Conservation (phyloP, 31 red algal species). For the Pterothamnion heteromorphum region DNA sequence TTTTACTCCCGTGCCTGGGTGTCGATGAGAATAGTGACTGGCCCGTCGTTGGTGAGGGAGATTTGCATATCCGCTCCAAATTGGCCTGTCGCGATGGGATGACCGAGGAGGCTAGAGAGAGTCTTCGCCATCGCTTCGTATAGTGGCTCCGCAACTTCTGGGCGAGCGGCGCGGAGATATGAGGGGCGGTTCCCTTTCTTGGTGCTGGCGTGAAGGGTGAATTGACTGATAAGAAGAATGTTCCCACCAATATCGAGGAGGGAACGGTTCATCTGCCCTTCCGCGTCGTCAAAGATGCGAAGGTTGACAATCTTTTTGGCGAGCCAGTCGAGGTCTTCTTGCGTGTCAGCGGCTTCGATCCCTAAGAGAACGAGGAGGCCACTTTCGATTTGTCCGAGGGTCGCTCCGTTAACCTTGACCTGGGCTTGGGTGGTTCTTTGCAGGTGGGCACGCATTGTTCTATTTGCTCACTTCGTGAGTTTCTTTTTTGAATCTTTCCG, state of each 20-base stretch:
- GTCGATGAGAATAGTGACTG: not conserved
- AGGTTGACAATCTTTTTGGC: not conserved
- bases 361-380: not conserved
- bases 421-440: not conserved
- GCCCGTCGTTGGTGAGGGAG: not conserved
- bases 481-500: too few species aligned
- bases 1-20: too few species aligned
- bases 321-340: not conserved
- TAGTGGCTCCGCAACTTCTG: not conserved
- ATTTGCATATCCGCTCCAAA: not conserved
- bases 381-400: not conserved
- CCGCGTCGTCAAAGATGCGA: not conserved
- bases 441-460: not conserved
- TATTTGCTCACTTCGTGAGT: too few species aligned
- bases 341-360: not conserved
- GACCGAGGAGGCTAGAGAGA: not conserved
- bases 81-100: not conserved
- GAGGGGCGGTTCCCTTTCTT: not conserved
- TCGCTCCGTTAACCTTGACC: not conserved
- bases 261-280: not conserved
- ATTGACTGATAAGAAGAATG: not conserved
- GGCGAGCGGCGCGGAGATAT: not conserved
- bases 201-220: not conserved
- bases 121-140: not conserved
- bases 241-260: not conserved